A percentile compares a stretch with the other conserved stretches of the same genome.
These are phyloP conservation scores for Neofusicoccum ribis DNA, from an alignment of 2,329 filamentous ascomycete genomes.

Conservation along the genomic window DNA sequence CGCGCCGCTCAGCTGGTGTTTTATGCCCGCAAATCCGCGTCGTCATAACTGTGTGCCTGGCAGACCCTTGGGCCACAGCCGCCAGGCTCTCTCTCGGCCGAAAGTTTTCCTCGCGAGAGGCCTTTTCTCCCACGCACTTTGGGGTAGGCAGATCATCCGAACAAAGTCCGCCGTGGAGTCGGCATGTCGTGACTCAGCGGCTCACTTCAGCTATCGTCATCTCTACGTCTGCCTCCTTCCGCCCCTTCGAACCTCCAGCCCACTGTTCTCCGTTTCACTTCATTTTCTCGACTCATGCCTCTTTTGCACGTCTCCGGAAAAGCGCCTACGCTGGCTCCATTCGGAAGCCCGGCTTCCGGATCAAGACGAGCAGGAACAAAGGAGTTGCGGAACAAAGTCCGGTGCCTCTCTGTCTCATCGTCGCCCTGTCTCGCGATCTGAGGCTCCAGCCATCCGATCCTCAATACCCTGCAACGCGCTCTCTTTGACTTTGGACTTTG, in stretches of 20 bases:
- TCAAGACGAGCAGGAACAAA: background rate
- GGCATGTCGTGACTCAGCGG: background rate
- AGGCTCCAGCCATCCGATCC: conserved; percentile 1
- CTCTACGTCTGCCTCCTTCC: background rate
- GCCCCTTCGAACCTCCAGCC: background rate
- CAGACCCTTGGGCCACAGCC: too few relatives aligned
- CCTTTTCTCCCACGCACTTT: background rate
- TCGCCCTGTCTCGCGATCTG: background rate
- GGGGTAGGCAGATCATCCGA: conserved; percentile 3
- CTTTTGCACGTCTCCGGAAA: background rate
- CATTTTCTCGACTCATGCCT: background rate
- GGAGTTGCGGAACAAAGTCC: background rate
- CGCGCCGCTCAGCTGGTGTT: background rate
- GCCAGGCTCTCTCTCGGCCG: background rate
- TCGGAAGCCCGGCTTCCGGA: background rate
- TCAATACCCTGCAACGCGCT: background rate
- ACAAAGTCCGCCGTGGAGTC: conserved; percentile 10
- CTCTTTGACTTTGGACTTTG: background rate
- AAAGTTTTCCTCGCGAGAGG: background rate
- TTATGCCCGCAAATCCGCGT: background rate
- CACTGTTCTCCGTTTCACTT: background rate
- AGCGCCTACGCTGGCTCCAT: background rate
- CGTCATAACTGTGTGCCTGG: background rate
- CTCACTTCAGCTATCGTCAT: background rate
- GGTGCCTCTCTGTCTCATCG: background rate